Evolutionary conservation across 495 filamentous ascomycete genomes (phyloP), one percentile per base, ranked within the genome.

Genomic region (Stereocaulon alpinum): DNA sequence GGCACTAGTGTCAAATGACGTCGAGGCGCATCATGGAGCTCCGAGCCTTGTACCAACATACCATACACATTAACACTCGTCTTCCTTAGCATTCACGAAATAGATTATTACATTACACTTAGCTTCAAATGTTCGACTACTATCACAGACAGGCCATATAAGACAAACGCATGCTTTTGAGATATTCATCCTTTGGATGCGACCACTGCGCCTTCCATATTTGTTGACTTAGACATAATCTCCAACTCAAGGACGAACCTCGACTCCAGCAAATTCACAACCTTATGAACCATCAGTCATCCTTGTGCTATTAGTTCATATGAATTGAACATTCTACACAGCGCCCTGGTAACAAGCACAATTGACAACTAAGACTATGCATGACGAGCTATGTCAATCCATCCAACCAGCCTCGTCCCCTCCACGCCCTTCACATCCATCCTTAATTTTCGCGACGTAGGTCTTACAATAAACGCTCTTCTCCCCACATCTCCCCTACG

Each of bases 391-490:
- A 22, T 34, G 37, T 27, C 37, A 24, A 14, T 41, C 42, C 29
- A 27, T 10, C 42, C 18, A 24, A 32, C 7, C 27, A 22, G 41
- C 24, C 37, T 20, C 24, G 40, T 54, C 37, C 40, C 48, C 40
- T 45, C 58, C 22, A 34, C 30, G 17, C 73, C 76, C 1, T 84
- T 91, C 61, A 76, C 86, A 54, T 82, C 77, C 43, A 81, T 92
- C 61, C 74, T 87, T 69, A 93, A 94, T 68, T 91, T 94, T 71
- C 83, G 90, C 40, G 89, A 94, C 77, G 85, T 93, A 57, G 89
- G 84, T n/a, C 73, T 76, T 56, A 83, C 82, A 14, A 74, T 91
- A 58, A 93, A 93, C 59, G 12, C 17, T 24, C 53, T 56, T 17
- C 56, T 32, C 17, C 24, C 58, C 41, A 40, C 55, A 37, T 44